These are phyloP conservation scores for Podospora sp. DNA, from an alignment of 495 filamentous ascomycete species.

Conservation along the genomic window DNA sequence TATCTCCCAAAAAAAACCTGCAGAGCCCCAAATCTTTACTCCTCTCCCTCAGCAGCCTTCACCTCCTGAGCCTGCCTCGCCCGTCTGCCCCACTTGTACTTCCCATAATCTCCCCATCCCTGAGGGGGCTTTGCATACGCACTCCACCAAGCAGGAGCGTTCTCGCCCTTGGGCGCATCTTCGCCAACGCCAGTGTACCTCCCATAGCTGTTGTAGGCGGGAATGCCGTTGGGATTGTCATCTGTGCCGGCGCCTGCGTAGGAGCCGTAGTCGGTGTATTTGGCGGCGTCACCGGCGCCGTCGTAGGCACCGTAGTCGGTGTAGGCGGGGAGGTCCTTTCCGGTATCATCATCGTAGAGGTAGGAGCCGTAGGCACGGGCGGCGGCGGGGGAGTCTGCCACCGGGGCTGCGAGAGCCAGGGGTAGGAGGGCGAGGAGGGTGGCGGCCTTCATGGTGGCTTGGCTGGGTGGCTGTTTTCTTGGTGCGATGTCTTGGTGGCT, in stretches of 20 bases:
- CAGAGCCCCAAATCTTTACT: background rate
- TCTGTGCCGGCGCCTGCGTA: background rate
- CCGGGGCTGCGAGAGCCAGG: background rate
- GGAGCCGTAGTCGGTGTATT: background rate
- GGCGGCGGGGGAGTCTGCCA: background rate
- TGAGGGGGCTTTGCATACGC: background rate
- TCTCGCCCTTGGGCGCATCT: background rate
- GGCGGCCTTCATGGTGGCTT: constrained; percentile 3
- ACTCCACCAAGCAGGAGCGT: background rate
- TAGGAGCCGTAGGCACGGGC: background rate
- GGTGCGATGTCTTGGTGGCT: background rate
- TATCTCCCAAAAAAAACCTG: too few relatives aligned
- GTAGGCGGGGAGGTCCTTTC: background rate
- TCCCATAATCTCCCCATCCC: background rate
- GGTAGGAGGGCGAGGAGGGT: constrained; percentile 1
- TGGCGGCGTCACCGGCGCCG: background rate
- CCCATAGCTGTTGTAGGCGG: background rate
- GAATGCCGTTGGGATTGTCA: background rate
- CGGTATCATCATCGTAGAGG: background rate
- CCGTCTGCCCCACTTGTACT: background rate
- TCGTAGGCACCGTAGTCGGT: background rate
- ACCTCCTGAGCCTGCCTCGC: background rate
- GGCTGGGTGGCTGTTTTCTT: background rate
- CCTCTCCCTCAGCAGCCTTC: background rate
- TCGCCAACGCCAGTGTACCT: background rate